Evolutionary conservation across 306 rosid species (phyloP).

Genomic region (Medicago truncatula): MtrunA17r5.0-ANR NC_053048.1:7095001-7095500

Average conservation of each 20-base stretch:
- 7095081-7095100: constrained; percentile 37
- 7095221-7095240: constrained; percentile 10
- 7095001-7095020: constrained; percentile 61
- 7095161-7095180: constrained; percentile 52
- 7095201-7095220: constrained; percentile 63
- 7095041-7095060: constrained; percentile 68
- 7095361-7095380: constrained; percentile 41
- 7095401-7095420: constrained; percentile 58
- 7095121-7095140: background rate
- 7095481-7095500: background rate
- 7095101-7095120: constrained; percentile 18
- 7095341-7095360: constrained; percentile 58
- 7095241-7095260: constrained; percentile 4
- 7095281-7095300: background rate
- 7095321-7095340: constrained; percentile 56
- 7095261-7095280: background rate
- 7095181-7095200: constrained; percentile 58
- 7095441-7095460: constrained; percentile 42
- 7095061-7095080: constrained; percentile 40
- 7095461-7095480: constrained; percentile 31
- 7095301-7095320: constrained; percentile 69
- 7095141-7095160: constrained; percentile 59
- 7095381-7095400: constrained; percentile 54
- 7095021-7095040: constrained; percentile 56
- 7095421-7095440: constrained; percentile 75